A percentile compares a stretch with the other conserved stretches of the same genome.
Evolutionary conservation across 257 asterid species (phyloP).

Genomic region (Primulina tabacum): DNA sequence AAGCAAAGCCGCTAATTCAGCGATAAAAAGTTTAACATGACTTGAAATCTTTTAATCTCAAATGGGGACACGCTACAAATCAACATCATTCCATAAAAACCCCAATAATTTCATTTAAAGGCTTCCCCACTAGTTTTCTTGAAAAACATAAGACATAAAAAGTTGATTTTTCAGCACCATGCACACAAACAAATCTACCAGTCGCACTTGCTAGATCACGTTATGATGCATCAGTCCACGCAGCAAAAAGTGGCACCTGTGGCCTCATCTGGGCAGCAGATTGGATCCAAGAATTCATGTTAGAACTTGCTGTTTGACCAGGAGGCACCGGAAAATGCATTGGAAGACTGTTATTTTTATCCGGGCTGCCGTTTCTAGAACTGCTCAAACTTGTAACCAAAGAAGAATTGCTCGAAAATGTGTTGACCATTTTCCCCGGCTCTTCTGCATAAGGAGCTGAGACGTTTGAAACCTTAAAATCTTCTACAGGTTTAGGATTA

Average conservation of each 20-base stretch:
- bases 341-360: conserved; percentile 24
- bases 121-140: not conserved
- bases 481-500: conserved; percentile 34
- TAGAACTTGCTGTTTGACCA: not conserved
- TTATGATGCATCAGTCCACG: conserved; percentile 82
- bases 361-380: conserved; percentile 70
- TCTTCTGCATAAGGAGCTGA: not conserved
- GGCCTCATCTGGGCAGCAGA: conserved; percentile 57
- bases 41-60: not conserved
- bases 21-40: too few species aligned
- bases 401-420: not conserved
- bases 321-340: conserved; percentile 6
- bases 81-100: not conserved
- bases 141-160: conserved; percentile 5
- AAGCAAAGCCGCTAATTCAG: too few species aligned
- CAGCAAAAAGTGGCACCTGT: conserved; percentile 71
- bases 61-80: not conserved
- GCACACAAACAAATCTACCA: conserved; percentile 19
- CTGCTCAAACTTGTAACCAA: conserved; percentile 44
- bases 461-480: conserved; percentile 33
- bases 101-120: too few species aligned
- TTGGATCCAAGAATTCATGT: conserved; percentile 49
- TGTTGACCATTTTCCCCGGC: not conserved
- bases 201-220: not conserved
- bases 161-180: conserved; percentile 21